Evolutionary conservation across 2,329 filamentous ascomycete genomes (phyloP), one percentile per base, ranked within the genome.

Genomic region (Rugonectria rugulosa): DNA sequence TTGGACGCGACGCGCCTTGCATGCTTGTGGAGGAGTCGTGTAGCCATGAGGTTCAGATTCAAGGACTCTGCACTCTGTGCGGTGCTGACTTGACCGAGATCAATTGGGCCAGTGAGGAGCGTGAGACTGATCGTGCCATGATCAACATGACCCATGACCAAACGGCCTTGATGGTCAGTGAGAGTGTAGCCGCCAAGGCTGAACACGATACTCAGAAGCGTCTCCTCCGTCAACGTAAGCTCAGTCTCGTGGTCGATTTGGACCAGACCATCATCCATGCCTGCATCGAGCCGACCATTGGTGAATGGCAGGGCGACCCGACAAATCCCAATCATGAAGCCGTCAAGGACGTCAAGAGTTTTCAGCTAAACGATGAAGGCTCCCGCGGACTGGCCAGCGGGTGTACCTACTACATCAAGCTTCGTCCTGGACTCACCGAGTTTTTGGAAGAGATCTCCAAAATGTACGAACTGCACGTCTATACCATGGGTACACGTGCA

Each of bases 221-320:
- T 17, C 80, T 99, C 36, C 79, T 99, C 37, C 82, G 87, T 56
- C 85, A 89, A 59, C 86, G 89, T 64, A 97, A 96, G 77, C 83
- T 99, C 38, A 96, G 91, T 40, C 82, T 99, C 38, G 95, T 99
- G 21, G 95, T 99, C 65, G 95, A 99, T 80, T 81, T 99, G 50
- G 95, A 99, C 72, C 94, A 98, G 78, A 99, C 95, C 53, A 95
- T 99, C 68, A 99, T 99, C 64, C 95, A 99, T 73, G 95, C 95
- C 21, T 97, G 92, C 59, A 96, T 98, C 68, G 95, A 99, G 66
- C 94, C 93, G 6, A 99, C 95, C 1, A 88, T 99, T 50, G 92
- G 89, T 61, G 94, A 99, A 72, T 99, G 95, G 95, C 91, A 96
- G 79, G 83, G 86, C 44, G 93, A 99, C 72, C 86, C 88, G 20